Evolutionary conservation across 2,329 filamentous ascomycete species (phyloP), one percentile per base, ranked within the genome.

Genomic region (Achaetomium macrosporum): DNA sequence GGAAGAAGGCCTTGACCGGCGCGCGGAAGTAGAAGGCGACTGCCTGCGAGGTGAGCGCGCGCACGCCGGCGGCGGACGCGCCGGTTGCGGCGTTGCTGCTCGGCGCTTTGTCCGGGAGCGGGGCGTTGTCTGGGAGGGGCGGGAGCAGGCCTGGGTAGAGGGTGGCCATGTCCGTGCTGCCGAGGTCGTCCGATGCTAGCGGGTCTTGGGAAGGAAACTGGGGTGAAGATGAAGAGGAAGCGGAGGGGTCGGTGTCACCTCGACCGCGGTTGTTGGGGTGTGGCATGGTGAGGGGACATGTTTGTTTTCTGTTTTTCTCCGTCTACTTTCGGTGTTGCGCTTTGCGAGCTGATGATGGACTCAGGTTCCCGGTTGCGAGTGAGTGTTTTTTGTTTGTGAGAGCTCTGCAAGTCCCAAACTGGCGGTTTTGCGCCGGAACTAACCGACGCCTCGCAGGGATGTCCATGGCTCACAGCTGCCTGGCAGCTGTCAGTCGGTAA

Each of bases 11-110:
- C 71, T 96, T 96, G 49, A 90, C 87, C 1, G 91, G 91, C 0
- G 90, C 89, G 52, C 90, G 79, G 66, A 96, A 96, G 72, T 95
- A 96, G 63, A 96, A 96, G 20, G 90, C 85, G 50, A 96, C 80
- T 63, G 90, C 76, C 66, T 95, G 87, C 8, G 89, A 87, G 62
- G 86, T 91, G 57, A 96, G 69, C 29, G 90, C 91, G 43, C 91
- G 86, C 58, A 90, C 87, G 39, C 88, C 83, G 19, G 90, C 90
- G 5, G 90, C 90, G 19, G 88, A 90, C n/a, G 88, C 87, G 44
- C 88, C 90, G 2, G 79, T 82, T 6, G 79, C 78, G n/a, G 62
- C 61, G 51, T 61, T 63, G 53, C 47, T 60, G 48, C 49, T 31
- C 12, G 61, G 60, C 3, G 57, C 30, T 39, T 59, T 63, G 9